Base-by-base conservation (phyloP, 495 filamentous ascomycete species). In the Penicillium dipodomyicola region DNA sequence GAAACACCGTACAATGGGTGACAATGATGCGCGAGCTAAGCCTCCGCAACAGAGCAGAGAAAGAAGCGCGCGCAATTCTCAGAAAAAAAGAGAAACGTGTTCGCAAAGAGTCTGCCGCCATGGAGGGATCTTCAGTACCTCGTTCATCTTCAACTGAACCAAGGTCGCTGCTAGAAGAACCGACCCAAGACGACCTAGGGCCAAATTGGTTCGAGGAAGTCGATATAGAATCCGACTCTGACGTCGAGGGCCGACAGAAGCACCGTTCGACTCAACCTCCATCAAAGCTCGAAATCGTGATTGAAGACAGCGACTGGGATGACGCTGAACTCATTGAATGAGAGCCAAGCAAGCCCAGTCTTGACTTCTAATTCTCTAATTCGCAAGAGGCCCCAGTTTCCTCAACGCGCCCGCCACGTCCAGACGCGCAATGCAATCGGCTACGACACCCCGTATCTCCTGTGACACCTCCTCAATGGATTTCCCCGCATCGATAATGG, bases 21-120 rank as follows among this genome's bases (percentile, higher is more conserved):
- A 77, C 88, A 45, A 80, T 97, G 61, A 88, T 92, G 68, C 91
- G 85, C 64, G 92, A 96, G 66, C 70, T 92, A 56, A 93, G 79
- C 47, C 69, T 96, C 29, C 79, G 92, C 51, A 72, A 77, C 25
- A 79, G 90, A 44, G 90, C 86, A 14, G 65, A 77, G 58, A 86
- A 86, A 43, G 84, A 89, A 59, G 64, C 89, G 3, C 82, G 81
- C 19, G 78, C 77, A 46, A 69, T 94, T 22, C 68, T 91, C 61
- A 87, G 82, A 67, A 81, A 72, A 70, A 82, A 68, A 58, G 72
- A 52, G 53, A 68, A 54, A 33, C 54, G 57, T 14, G 54, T 63
- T 6, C 61, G 66, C 32, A 65, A 63, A 41, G 57, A 63, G 12
- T n/a, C 37, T 39, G 58, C 49, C 32, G 49, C 30, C 8, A 35